These are phyloP conservation scores for Arthromyces matolae DNA, from an alignment of 768 basidiomycete species.

Conservation along the genomic window DNA sequence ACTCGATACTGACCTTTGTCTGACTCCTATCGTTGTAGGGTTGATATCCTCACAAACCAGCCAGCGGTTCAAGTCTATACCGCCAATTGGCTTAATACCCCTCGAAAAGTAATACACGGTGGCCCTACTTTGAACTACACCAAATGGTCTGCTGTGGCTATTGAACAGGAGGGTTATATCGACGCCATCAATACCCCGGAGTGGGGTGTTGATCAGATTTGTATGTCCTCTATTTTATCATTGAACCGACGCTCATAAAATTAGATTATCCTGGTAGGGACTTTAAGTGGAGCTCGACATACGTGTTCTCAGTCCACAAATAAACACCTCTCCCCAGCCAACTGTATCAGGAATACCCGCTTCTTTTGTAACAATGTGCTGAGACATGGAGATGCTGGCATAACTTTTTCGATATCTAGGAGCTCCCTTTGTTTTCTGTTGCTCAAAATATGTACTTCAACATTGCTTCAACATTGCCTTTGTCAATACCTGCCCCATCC, in stretches of 20 bases:
- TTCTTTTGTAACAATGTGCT: no score
- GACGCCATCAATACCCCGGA: conserved; percentile 56
- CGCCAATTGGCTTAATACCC: conserved; percentile 40
- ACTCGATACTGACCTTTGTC: no score
- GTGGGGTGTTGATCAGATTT: conserved; percentile 51
- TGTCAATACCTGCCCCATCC: no score
- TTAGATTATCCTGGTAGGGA: conserved; percentile 40
- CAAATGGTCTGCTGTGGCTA: conserved; percentile 41
- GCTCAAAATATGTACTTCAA: no score
- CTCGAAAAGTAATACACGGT: conserved; percentile 46
- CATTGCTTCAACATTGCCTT: no score
- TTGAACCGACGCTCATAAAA: background rate
- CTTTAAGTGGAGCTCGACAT: conserved; percentile 44
- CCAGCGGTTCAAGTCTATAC: conserved; percentile 51
- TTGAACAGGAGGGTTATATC: conserved; percentile 52
- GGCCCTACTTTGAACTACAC: conserved; percentile 41
- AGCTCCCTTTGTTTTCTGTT: no score
- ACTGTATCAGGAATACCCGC: background rate
- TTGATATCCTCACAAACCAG: conserved; percentile 49
- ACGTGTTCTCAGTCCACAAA: conserved; percentile 39
- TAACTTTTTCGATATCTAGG: no score
- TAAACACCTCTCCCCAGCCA: background rate
- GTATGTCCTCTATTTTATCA: conserved; percentile 27
- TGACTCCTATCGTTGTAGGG: conserved; percentile 31
- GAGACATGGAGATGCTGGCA: no score